phyloP scores from a whole-genome alignment of 2,329 filamentous ascomycete species.

The Nemania diffusa region DNA sequence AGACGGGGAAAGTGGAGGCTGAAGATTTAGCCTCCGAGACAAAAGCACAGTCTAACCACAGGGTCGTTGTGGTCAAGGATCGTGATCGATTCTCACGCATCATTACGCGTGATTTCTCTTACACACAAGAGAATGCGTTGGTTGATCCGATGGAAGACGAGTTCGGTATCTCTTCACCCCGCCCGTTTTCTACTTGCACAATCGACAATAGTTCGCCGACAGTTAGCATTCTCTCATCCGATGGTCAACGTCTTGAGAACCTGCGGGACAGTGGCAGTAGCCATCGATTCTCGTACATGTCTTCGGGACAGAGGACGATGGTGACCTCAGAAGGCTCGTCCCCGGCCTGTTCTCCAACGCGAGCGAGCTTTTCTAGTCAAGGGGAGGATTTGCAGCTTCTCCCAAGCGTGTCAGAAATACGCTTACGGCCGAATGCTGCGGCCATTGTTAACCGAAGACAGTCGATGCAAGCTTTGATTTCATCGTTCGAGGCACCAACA shows the following conservation, averaged over 20 bases:
- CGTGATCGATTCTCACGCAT: slow-evolving; percentile 58
- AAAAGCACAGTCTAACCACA: slow-evolving; percentile 57
- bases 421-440: slow-evolving; percentile 62
- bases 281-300: slow-evolving; percentile 68
- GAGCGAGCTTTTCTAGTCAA: slow-evolving; percentile 61
- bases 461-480: slow-evolving; percentile 61
- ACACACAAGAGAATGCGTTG: slow-evolving; percentile 45
- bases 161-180: slow-evolving; percentile 44
- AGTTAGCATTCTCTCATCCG: slow-evolving; percentile 67
- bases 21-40: slow-evolving; percentile 52
- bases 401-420: slow-evolving; percentile 49
- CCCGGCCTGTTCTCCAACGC: slow-evolving; percentile 65
- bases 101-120: slow-evolving; percentile 52
- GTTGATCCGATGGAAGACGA: slow-evolving; percentile 45
- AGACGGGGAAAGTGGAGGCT: slow-evolving; percentile 65
- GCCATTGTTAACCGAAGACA: slow-evolving; percentile 63
- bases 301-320: slow-evolving; percentile 69
- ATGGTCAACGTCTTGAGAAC: slow-evolving; percentile 67
- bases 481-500: slow-evolving; percentile 55
- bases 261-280: slow-evolving; percentile 62
- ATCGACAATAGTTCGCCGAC: slow-evolving; percentile 67
- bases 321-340: slow-evolving; percentile 69
- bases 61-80: slow-evolving; percentile 60
- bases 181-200: slow-evolving; percentile 54
- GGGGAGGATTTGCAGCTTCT: slow-evolving; percentile 47